Conservation (phyloP, 2,329 filamentous ascomycete genomes). For the Aspergillus sp. region DNA sequence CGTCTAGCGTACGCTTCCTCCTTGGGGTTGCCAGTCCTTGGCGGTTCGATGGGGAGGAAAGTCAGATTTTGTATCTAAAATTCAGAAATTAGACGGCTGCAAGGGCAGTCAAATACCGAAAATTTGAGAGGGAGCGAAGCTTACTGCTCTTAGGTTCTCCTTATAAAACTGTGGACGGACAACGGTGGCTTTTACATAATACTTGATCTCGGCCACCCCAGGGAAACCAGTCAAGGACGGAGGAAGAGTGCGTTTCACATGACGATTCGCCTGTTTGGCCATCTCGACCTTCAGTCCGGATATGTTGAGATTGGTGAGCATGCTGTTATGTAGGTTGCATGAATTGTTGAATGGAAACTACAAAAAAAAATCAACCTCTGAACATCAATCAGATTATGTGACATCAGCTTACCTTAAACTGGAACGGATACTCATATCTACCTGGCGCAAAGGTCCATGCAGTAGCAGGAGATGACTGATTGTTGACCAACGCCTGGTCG, state of each 20-base stretch:
- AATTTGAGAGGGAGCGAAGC: constrained; percentile 4
- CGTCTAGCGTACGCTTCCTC: constrained; percentile 85
- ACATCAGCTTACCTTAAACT: constrained; percentile 44
- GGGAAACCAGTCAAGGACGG: constrained; percentile 87
- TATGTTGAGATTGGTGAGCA: constrained; percentile 48
- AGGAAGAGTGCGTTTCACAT: constrained; percentile 83
- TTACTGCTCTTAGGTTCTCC: constrained; percentile 72
- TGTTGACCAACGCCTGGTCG: constrained; percentile 39
- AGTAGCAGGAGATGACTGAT: constrained; percentile 33
- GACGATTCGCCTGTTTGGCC: constrained; percentile 50
- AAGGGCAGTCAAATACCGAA: not conserved
- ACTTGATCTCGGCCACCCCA: constrained; percentile 83
- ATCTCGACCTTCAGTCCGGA: constrained; percentile 47
- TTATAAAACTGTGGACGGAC: constrained; percentile 85
- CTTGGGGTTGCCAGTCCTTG: constrained; percentile 63
- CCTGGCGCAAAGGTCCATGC: constrained; percentile 48
- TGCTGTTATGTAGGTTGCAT: constrained; percentile 45
- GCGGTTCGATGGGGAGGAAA: constrained; percentile 90
- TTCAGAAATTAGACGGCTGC: not conserved
- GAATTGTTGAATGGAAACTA: constrained; percentile 53
- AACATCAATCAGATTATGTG: not conserved
- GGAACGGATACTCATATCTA: constrained; percentile 50
- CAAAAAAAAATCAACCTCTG: not conserved
- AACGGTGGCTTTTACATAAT: constrained; percentile 94
- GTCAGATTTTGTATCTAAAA: constrained; percentile 62